These are phyloP conservation scores for Solioccasus polychromus DNA, from an alignment of 768 basidiomycete genomes.

Conservation along the genomic window DNA sequence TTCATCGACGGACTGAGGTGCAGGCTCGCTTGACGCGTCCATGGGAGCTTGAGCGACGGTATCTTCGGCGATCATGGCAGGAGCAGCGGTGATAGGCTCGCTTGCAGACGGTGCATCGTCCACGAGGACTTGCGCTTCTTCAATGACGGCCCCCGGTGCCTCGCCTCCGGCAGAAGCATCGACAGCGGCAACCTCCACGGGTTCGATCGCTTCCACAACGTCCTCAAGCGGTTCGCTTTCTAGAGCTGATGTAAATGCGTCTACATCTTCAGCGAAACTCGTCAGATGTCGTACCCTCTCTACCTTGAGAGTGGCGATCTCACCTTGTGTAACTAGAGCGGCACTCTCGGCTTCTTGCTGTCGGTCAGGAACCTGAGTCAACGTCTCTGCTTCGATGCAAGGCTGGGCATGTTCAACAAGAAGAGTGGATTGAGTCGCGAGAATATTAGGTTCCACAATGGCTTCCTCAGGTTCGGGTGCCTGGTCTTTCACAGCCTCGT, in stretches of 20 bases:
- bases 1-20: conserved; percentile 11
- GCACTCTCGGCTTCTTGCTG: conserved; percentile 3
- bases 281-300: no score
- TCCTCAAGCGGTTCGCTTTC: neutral
- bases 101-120: neutral
- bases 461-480: neutral
- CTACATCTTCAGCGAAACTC: neutral
- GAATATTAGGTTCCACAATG: neutral
- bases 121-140: neutral
- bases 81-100: neutral
- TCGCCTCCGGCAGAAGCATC: neutral
- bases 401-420: neutral
- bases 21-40: neutral
- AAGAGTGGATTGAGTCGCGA: neutral
- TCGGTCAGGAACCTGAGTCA: conserved; percentile 2
- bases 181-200: neutral
- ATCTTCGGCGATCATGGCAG: conserved; percentile 3
- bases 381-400: conserved; percentile 1
- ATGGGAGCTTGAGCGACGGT: neutral
- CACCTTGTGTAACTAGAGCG: conserved; percentile 1
- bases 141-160: neutral
- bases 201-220: neutral
- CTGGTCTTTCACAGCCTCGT: neutral
- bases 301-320: neutral
- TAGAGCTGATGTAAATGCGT: neutral